A percentile compares a stretch with the other conserved stretches of the same genome.
Evolutionary conservation across 2,329 filamentous ascomycete species (phyloP).

Genomic region (Neofusicoccum sp.): DNA sequence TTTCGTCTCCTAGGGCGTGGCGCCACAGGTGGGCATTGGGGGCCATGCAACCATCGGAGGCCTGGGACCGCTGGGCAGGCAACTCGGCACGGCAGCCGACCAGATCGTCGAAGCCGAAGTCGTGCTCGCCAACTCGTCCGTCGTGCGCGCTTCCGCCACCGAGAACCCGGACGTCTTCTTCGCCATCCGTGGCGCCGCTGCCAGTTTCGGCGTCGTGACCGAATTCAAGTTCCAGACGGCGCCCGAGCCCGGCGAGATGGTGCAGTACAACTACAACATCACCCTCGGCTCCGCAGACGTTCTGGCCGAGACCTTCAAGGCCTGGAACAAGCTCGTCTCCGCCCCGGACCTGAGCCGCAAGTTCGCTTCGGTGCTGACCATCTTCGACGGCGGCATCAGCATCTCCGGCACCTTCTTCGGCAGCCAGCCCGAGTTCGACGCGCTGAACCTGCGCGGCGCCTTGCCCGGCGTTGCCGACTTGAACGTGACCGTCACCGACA

Average conservation of each 20-base stretch:
- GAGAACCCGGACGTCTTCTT: slow-evolving; percentile 43
- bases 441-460: slow-evolving; percentile 30
- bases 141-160: slow-evolving; percentile 37
- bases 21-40: slow-evolving; percentile 36
- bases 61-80: slow-evolving; percentile 32
- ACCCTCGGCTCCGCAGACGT: slow-evolving; percentile 24
- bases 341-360: slow-evolving; percentile 33
- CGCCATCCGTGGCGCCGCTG: slow-evolving; percentile 42
- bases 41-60: slow-evolving; percentile 39
- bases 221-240: slow-evolving; percentile 40
- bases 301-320: slow-evolving; percentile 34
- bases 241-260: slow-evolving; percentile 31
- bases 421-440: slow-evolving; percentile 31
- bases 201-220: slow-evolving; percentile 43
- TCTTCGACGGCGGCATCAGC: slow-evolving; percentile 32
- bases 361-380: slow-evolving; percentile 33
- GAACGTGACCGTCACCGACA: slow-evolving; percentile 29
- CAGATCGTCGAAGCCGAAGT: slow-evolving; percentile 36
- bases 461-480: slow-evolving; percentile 26
- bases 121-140: slow-evolving; percentile 40
- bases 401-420: slow-evolving; percentile 37
- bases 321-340: slow-evolving; percentile 35
- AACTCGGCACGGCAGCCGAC: slow-evolving; percentile 35
- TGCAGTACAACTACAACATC: slow-evolving; percentile 35
- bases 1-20: slow-evolving; percentile 22